Evolutionary conservation across 805 yeast genomes (phyloP), one percentile per base, ranked within the genome.

Genomic region (Candida yuanshanica): DNA sequence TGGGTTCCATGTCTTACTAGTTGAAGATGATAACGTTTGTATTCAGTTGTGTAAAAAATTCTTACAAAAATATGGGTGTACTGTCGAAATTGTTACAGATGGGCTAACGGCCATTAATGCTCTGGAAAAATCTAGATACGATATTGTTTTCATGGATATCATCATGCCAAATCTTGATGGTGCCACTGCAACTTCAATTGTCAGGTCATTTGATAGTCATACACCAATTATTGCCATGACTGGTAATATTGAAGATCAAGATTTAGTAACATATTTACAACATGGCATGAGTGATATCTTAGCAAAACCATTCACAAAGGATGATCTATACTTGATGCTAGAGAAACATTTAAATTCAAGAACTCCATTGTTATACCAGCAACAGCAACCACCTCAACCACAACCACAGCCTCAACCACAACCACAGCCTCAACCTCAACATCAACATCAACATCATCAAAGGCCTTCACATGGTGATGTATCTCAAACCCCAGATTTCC

Each of bases 191-290:
- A 84, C 96, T 1, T 83, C 91, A 32, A 79, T 91, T 34, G 88
- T 93, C 36, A 72, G 98, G 51, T 79, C 83, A 16, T 86, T 87
- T 58, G 95, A 89, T 60, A 77, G 78, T 17, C 75, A 74, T 40
- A 87, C 96, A 0, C 98, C 98, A 11, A 86, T 93, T 47, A 83
- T 93, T 50, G 95, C 95, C 23, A 87, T 87, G 95, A 87, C 96
- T 2, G 95, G 95, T 32, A 88, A 87, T 57, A 84, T 87, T 42
- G 83, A 84, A 50, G 86, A 83, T 48, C 79, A 82, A 50, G 95
- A 88, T 60, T 68, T 88, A 43, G 83, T 84, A 36, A 83, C 81
- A 1, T 88, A 85, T 59, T 65, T 86, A 45, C 83, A 82, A 51
- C 87, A 88, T 55, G 97, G 96, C 5, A 89, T 89, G 87, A 81